Evolutionary conservation across 345 rosid genomes (phyloP).

Genomic region (Populus alba): DNA sequence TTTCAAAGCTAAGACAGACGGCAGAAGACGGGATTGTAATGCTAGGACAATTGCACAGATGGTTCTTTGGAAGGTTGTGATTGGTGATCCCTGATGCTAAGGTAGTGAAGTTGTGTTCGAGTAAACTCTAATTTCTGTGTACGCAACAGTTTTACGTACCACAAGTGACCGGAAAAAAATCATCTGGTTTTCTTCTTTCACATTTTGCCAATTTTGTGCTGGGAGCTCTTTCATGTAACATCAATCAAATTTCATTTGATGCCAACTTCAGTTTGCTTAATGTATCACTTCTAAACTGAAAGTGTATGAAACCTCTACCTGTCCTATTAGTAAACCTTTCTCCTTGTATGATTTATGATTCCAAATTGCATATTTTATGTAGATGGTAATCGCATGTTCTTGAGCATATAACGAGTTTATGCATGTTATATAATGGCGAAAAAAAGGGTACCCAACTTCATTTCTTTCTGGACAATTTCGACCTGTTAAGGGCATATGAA

Average conservation of each 20-base stretch:
- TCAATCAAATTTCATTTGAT: too few species aligned
- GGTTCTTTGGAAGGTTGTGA: background rate
- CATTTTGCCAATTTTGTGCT: background rate
- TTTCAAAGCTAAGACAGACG: background rate
- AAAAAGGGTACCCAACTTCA: background rate
- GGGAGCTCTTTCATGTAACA: background rate
- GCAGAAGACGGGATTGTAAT: background rate
- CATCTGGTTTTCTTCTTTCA: background rate
- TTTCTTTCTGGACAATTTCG: background rate
- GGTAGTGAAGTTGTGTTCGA: background rate
- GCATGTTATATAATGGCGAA: background rate
- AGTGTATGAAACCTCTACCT: background rate
- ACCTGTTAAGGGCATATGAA: background rate
- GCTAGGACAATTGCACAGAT: background rate
- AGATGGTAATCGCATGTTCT: background rate
- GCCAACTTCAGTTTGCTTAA: too few species aligned
- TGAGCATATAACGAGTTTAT: background rate
- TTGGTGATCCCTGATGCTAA: background rate
- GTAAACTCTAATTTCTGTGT: background rate
- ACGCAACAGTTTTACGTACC: background rate
- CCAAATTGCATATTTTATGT: background rate
- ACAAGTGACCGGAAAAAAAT: too few species aligned
- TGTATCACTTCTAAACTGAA: background rate
- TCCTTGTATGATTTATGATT: background rate
- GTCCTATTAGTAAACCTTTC: background rate